A percentile compares a stretch with the other conserved stretches of the same genome.
phyloP scores from a whole-genome alignment of 2,329 filamentous ascomycete species.

The Cladosporium sp. region DNA sequence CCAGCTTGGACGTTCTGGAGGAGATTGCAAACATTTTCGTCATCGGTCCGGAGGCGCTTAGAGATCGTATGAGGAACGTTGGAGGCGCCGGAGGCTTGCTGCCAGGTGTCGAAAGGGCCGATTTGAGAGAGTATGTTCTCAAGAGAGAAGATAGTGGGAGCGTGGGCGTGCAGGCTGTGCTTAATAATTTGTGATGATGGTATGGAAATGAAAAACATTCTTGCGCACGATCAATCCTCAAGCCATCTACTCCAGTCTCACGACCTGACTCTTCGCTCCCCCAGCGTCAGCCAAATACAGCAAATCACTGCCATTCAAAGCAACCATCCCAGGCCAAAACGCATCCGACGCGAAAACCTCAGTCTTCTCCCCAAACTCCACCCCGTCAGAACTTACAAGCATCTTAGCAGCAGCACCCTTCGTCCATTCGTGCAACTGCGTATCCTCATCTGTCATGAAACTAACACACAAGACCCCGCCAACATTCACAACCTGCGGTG shows the following conservation, averaged over 20 bases:
- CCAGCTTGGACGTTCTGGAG: conserved; percentile 72
- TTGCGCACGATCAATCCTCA: too few species aligned
- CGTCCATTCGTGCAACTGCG: conserved; percentile 13
- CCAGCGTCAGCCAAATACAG: conserved; percentile 26
- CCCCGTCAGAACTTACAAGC: conserved; percentile 27
- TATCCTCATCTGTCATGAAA: conserved; percentile 45
- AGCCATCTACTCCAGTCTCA: conserved; percentile 9
- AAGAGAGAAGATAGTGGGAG: conserved; percentile 78
- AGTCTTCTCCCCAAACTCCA: conserved; percentile 30
- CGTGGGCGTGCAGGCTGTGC: conserved; percentile 75
- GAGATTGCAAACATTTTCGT: conserved; percentile 97
- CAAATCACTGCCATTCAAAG: conserved; percentile 25
- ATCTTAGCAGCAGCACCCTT: conserved; percentile 23
- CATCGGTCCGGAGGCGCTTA: conserved; percentile 60
- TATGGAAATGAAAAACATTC: too few species aligned
- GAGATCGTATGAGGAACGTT: conserved; percentile 46
- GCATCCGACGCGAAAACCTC: conserved; percentile 24
- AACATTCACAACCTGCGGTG: conserved; percentile 41
- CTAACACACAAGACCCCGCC: conserved; percentile 39
- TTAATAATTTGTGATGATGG: conserved; percentile 55
- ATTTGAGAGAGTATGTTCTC: conserved; percentile 76
- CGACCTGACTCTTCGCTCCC: conserved; percentile 26
- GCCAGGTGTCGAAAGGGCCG: conserved; percentile 39
- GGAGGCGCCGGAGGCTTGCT: conserved; percentile 32
- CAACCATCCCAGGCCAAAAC: conserved; percentile 30